Evolutionary conservation across 2,329 filamentous ascomycete genomes (phyloP).

Genomic region (Fonsecaea erecta): DNA sequence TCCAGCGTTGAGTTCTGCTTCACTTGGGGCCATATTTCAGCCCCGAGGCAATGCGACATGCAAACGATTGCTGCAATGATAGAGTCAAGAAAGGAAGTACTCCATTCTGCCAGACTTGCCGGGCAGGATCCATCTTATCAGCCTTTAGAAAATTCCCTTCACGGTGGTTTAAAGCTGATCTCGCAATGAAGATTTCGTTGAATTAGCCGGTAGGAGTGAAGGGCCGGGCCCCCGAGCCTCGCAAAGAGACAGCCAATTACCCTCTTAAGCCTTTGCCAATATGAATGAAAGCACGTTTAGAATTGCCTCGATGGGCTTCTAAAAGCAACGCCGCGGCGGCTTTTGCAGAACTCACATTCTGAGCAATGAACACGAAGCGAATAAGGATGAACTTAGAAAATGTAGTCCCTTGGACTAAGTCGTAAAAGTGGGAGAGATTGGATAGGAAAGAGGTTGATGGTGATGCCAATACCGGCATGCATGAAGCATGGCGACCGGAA

Average conservation of each 20-base stretch:
- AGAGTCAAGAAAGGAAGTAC: neutral
- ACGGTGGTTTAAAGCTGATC: neutral
- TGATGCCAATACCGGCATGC: neutral
- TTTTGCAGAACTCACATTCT: neutral
- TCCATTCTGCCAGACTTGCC: neutral
- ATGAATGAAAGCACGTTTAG: neutral
- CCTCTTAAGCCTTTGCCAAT: neutral
- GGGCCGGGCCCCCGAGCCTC: too few relatives aligned
- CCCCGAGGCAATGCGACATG: too few relatives aligned
- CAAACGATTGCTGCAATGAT: neutral
- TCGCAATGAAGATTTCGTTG: neutral
- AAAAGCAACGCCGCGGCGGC: neutral
- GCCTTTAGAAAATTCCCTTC: neutral
- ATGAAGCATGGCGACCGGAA: neutral
- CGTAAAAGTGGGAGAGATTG: neutral
- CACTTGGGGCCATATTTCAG: constrained; percentile 8
- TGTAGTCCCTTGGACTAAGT: neutral
- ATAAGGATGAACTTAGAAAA: too few relatives aligned
- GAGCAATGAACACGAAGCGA: neutral
- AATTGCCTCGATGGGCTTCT: neutral
- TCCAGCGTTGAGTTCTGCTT: constrained; percentile 12
- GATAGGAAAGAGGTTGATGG: neutral
- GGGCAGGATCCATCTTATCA: neutral
- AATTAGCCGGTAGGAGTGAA: neutral
- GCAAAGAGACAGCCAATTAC: neutral